phyloP scores from a whole-genome alignment of 2,329 filamentous ascomycete genomes.

The Neophaeococcomyces aloes region DNA sequence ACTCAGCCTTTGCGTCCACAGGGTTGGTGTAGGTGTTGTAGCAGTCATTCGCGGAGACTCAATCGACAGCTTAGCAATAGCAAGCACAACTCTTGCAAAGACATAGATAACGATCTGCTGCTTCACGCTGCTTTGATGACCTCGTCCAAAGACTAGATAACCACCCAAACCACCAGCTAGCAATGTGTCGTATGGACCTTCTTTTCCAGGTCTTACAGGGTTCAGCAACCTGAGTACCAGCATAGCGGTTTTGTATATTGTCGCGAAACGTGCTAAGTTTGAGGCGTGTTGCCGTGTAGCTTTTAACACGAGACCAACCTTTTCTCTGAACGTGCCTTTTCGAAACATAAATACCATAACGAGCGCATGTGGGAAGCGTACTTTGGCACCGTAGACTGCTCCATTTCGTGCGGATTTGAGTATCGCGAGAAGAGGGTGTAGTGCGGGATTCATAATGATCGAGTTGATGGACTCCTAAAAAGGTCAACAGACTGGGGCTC shows the following conservation, averaged over 20 bases:
- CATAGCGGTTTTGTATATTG: conserved; percentile 79
- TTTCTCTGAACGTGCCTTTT: conserved; percentile 78
- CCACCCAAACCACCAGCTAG: conserved; percentile 79
- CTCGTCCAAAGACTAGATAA: conserved; percentile 84
- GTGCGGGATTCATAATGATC: conserved; percentile 68
- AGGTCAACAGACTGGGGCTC: neutral
- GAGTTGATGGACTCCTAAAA: conserved; percentile 58
- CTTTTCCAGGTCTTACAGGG: conserved; percentile 38
- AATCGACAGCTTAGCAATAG: conserved; percentile 71
- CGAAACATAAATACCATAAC: conserved; percentile 98
- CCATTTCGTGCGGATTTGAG: conserved; percentile 94
- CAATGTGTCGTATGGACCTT: conserved; percentile 71
- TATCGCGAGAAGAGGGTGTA: conserved; percentile 74
- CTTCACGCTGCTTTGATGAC: conserved; percentile 49
- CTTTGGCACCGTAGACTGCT: conserved; percentile 90
- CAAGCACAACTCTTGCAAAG: conserved; percentile 80
- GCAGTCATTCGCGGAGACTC: conserved; percentile 41
- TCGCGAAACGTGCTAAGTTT: conserved; percentile 84
- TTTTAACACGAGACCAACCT: conserved; percentile 64
- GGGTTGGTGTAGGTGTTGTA: conserved; percentile 17
- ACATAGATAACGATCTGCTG: conserved; percentile 89
- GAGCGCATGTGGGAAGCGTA: conserved; percentile 93
- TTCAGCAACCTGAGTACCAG: conserved; percentile 56
- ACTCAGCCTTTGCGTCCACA: conserved; percentile 23
- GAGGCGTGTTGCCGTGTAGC: conserved; percentile 83